Base-by-base conservation (phyloP, 228 moss, liverwort and hornwort species). In the Sphagnum fallax region DNA sequence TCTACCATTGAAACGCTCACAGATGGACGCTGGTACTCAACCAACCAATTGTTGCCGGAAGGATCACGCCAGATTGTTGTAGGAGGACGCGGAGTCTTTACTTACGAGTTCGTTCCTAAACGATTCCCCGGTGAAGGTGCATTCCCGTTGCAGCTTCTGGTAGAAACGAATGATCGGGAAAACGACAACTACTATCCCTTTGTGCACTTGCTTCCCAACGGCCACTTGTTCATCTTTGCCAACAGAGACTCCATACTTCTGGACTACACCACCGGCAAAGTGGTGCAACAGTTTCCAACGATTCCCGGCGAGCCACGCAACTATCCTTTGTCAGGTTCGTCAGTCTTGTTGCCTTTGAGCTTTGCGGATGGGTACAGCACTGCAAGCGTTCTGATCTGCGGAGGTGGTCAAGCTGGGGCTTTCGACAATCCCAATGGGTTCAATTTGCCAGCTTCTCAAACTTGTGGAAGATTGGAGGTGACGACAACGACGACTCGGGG, bases 61-160 rank as follows among this genome's bases (percentile, higher is more conserved):
- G 74, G 74, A 4, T 10, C 60, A 47, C 51, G 62, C 69, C 67
- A 68, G 68, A 74, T 74, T 16, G 53, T 74, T 32, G 73, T 74
- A 11, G 73, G 74, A 32, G 74, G 74, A 11, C 52, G 68, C 18
- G 48, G 48, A 4, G 50, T 11, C 4, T 68, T 68, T 48, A 69
- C 62, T 10, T 74, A 74, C 53, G 74, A 74, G 48, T 74, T 74
- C 51, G 74, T 74, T 50, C 74, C 74, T 5, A 64, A 71, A 51
- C 13, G 74, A 12, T 11, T 5, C 6, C 51, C 74, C 6, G 47
- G 67, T 2, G 61, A 68, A 53, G 53, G 67, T 6, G 11, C 14
- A 8, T 68, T 69, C 15, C 63, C 57, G 6, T 47, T 73, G 16
- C 67, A 61, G 16, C 53, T 47, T 8, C 15, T 61, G 61, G 5